phyloP scores from a whole-genome alignment of 164 flowering plant genomes.

The Vitis amurensis region DNA sequence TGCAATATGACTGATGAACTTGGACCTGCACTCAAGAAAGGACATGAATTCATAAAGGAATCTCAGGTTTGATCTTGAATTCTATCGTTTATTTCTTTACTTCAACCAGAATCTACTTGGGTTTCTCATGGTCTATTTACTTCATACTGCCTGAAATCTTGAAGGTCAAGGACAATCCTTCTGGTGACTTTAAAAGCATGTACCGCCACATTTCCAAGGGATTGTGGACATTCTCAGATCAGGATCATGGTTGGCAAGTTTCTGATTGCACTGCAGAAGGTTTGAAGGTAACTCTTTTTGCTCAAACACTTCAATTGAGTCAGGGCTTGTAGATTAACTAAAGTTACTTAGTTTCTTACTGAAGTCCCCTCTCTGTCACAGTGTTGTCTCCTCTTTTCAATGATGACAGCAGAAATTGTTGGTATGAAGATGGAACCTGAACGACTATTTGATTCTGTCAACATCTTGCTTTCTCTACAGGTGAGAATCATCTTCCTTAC shows the following conservation, averaged over 20 bases:
- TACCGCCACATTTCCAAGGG: slow-evolving; percentile 54
- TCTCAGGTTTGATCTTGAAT: slow-evolving; percentile 31
- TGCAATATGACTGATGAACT: slow-evolving; percentile 30
- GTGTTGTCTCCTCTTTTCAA: slow-evolving; percentile 40
- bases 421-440: slow-evolving; percentile 46
- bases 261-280: slow-evolving; percentile 67
- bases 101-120: too few relatives aligned
- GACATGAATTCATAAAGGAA: slow-evolving; percentile 27
- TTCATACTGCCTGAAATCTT: neutral
- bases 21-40: neutral
- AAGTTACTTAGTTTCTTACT: neutral
- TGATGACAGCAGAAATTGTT: slow-evolving; percentile 42
- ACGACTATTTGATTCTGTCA: neutral
- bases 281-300: slow-evolving; percentile 33
- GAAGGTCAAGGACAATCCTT: slow-evolving; percentile 48
- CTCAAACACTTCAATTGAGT: neutral
- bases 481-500: too few relatives aligned
- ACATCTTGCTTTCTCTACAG: too few relatives aligned
- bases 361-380: neutral
- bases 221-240: slow-evolving; percentile 54
- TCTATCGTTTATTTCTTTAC: neutral
- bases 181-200: slow-evolving; percentile 43
- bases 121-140: too few relatives aligned
- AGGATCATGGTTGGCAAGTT: slow-evolving; percentile 63
- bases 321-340: too few relatives aligned